These are phyloP conservation scores for Pleochaeta shiraiana DNA, from an alignment of 2,329 filamentous ascomycete genomes.

Conservation along the genomic window DNA sequence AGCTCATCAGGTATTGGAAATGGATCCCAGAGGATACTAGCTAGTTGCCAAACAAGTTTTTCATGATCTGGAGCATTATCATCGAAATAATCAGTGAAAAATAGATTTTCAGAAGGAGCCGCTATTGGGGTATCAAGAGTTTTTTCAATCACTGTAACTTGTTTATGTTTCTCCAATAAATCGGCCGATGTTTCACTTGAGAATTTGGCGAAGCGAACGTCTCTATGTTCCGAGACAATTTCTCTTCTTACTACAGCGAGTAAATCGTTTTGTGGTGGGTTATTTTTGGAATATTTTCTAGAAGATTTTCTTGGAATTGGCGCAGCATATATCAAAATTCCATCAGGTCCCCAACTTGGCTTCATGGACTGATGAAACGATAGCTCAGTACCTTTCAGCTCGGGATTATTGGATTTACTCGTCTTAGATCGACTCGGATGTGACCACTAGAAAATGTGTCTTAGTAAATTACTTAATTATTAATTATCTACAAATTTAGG, in stretches of 20 bases:
- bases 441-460: constrained; percentile 45
- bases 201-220: constrained; percentile 42
- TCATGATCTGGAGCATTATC: constrained; percentile 35
- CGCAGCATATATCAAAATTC: constrained; percentile 44
- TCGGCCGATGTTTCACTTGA: constrained; percentile 34
- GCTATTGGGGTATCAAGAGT: constrained; percentile 39
- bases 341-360: constrained; percentile 57
- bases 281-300: constrained; percentile 13
- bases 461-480: constrained; percentile 24
- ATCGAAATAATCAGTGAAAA: constrained; percentile 28
- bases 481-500: constrained; percentile 19
- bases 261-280: constrained; percentile 22
- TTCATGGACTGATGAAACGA: constrained; percentile 52
- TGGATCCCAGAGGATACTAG: constrained; percentile 72
- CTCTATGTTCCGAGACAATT: constrained; percentile 39
- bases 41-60: constrained; percentile 63
- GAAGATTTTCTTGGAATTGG: constrained; percentile 20
- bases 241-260: constrained; percentile 32
- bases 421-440: constrained; percentile 62
- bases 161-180: constrained; percentile 32
- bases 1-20: constrained; percentile 25
- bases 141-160: constrained; percentile 29
- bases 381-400: constrained; percentile 40
- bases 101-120: constrained; percentile 23
- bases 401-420: constrained; percentile 34